phyloP scores from a whole-genome alignment of 2,329 filamentous ascomycete species.

The Metarhizium anisopliae region DNA sequence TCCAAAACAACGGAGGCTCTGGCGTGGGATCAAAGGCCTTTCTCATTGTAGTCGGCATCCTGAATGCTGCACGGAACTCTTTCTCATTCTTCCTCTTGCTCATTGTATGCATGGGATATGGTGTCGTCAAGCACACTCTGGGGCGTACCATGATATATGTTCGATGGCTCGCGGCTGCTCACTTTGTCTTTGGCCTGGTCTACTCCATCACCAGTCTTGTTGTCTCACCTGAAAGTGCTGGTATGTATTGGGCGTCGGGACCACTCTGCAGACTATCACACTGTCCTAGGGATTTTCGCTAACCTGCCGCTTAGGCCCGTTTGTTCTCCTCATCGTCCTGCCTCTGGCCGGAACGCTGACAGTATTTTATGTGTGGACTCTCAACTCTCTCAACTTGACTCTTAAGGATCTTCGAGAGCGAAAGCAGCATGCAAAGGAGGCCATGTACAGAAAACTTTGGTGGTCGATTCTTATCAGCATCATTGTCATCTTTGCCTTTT shows the following conservation, averaged over 20 bases:
- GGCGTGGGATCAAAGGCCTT: constrained; percentile 76
- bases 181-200: constrained; percentile 90
- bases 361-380: constrained; percentile 96
- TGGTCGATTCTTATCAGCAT: constrained; percentile 93
- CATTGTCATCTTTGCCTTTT: constrained; percentile 93
- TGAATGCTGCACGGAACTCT: constrained; percentile 91
- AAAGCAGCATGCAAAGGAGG: constrained; percentile 85
- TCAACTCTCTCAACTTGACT: constrained; percentile 88
- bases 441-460: constrained; percentile 98
- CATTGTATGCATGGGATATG: constrained; percentile 99
- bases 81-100: constrained; percentile 97
- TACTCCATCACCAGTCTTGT: constrained; percentile 86
- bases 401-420: constrained; percentile 94
- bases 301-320: constrained; percentile 48
- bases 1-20: constrained; percentile 80
- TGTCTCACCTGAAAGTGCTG: constrained; percentile 78
- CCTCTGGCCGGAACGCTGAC: constrained; percentile 87
- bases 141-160: constrained; percentile 93
- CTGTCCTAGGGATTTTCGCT: constrained; percentile 7
- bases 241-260: constrained; percentile 27
- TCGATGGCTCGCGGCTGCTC: constrained; percentile 78
- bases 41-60: constrained; percentile 81
- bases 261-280: neutral
- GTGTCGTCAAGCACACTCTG: constrained; percentile 88
- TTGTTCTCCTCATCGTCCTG: constrained; percentile 87